A percentile compares a stretch with the other conserved stretches of the same genome.
Evolutionary conservation across 1,139 yeast species (phyloP).

Genomic region (Arxiozyma slooffiae): DNA sequence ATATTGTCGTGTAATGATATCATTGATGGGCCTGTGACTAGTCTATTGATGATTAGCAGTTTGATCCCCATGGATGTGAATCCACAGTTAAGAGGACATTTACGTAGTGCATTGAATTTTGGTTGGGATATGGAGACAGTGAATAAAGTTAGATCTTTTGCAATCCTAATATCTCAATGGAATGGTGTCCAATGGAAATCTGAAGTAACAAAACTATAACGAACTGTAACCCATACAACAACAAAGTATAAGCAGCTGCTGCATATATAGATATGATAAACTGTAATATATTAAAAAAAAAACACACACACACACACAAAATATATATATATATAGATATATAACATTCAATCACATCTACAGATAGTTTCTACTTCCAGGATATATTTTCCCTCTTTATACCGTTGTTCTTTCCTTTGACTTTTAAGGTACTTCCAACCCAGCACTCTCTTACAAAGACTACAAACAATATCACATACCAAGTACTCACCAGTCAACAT

Average conservation of each 20-base stretch:
- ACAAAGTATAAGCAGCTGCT: no score
- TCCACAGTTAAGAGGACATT: constrained; percentile 84
- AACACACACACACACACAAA: not conserved
- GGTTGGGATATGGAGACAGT: constrained; percentile 63
- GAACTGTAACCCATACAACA: no score
- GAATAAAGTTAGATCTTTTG: constrained; percentile 47
- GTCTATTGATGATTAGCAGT: constrained; percentile 66
- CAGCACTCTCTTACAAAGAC: constrained; percentile 34
- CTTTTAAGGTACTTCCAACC: constrained; percentile 39
- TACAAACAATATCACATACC: constrained; percentile 37
- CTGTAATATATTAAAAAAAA: not conserved
- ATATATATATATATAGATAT: not conserved
- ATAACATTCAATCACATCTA: constrained; percentile 13
- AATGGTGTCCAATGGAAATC: constrained; percentile 56
- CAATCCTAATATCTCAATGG: constrained; percentile 62
- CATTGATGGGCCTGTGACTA: constrained; percentile 57
- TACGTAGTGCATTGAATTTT: constrained; percentile 70
- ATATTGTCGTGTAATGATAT: constrained; percentile 58
- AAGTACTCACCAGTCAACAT: constrained; percentile 39
- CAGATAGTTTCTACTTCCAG: constrained; percentile 33
- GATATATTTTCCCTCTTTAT: constrained; percentile 37
- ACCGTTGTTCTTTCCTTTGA: constrained; percentile 31
- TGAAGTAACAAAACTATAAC: constrained; percentile 21
- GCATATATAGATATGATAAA: no score
- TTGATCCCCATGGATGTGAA: constrained; percentile 86